Conservation (phyloP, 371 early-diverging fungal species). For the Circinella minor region DNA sequence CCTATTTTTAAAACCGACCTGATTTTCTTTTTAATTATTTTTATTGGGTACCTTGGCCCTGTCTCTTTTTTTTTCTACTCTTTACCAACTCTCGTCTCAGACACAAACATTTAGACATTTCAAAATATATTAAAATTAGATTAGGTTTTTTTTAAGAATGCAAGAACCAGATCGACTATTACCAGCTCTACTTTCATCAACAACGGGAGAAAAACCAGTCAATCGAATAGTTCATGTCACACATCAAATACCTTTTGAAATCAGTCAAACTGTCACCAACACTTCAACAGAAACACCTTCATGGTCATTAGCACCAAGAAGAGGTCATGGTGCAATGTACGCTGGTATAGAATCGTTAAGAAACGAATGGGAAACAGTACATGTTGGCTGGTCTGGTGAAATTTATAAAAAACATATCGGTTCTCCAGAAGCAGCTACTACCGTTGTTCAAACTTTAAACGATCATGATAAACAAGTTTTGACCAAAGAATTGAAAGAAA, state of each 20-base stretch:
- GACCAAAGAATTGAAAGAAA: slow-evolving; percentile 42
- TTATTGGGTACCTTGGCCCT: background rate
- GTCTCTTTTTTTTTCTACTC: background rate
- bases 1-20: background rate
- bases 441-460: slow-evolving; percentile 19
- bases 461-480: slow-evolving; percentile 46
- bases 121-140: too few relatives aligned
- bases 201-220: slow-evolving; percentile 1
- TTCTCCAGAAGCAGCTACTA: slow-evolving; percentile 36
- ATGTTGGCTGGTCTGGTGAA: slow-evolving; percentile 74
- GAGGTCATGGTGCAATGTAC: slow-evolving; percentile 81
- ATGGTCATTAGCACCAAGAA: slow-evolving; percentile 45
- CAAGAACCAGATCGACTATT: slow-evolving; percentile 5
- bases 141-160: background rate
- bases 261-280: slow-evolving; percentile 1
- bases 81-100: too few relatives aligned
- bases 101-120: too few relatives aligned
- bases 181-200: slow-evolving; percentile 2
- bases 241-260: slow-evolving; percentile 47
- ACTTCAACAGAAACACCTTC: too few relatives aligned
- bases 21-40: too few relatives aligned
- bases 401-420: slow-evolving; percentile 40
- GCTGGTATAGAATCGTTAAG: slow-evolving; percentile 67
- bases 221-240: slow-evolving; percentile 56
- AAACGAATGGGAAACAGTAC: slow-evolving; percentile 52